Evolutionary conservation across 176 grass and related monocot genomes (phyloP).

Genomic region (Cocos nucifera): DNA sequence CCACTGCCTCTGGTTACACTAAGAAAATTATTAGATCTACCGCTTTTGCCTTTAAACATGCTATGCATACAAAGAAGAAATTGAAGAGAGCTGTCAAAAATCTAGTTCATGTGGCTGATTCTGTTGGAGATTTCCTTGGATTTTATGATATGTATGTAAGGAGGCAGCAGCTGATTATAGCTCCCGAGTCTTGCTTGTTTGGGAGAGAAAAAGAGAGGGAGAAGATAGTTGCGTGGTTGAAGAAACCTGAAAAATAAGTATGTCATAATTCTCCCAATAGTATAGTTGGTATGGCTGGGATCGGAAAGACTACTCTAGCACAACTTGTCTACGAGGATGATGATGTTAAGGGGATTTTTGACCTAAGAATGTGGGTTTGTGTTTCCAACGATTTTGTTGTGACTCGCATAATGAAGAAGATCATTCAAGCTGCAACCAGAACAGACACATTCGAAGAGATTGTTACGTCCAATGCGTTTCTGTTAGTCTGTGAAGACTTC

Average conservation of each 20-base stretch:
- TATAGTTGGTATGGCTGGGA: slow-evolving; percentile 34
- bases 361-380: slow-evolving; percentile 26
- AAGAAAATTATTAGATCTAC: background rate
- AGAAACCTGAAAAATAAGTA: too few species aligned
- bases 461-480: too few species aligned
- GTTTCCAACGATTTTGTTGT: slow-evolving; percentile 28
- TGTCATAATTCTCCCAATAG: slow-evolving; percentile 2
- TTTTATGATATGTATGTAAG: too few species aligned
- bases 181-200: background rate
- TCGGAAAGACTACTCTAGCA: slow-evolving; percentile 36
- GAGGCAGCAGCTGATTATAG: too few species aligned
- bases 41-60: background rate
- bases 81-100: background rate
- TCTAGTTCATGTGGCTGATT: slow-evolving; percentile 2
- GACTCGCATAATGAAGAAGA: slow-evolving; percentile 20
- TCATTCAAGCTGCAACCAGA: background rate
- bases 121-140: background rate
- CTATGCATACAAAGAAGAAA: background rate
- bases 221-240: background rate
- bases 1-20: too few species aligned
- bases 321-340: slow-evolving; percentile 20
- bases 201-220: slow-evolving; percentile 12
- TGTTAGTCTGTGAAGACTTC: too few species aligned
- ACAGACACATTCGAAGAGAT: background rate
- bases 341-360: slow-evolving; percentile 15